Base-by-base conservation (phyloP, 2,329 filamentous ascomycete species). In the Aureobasidium sp. region DNA sequence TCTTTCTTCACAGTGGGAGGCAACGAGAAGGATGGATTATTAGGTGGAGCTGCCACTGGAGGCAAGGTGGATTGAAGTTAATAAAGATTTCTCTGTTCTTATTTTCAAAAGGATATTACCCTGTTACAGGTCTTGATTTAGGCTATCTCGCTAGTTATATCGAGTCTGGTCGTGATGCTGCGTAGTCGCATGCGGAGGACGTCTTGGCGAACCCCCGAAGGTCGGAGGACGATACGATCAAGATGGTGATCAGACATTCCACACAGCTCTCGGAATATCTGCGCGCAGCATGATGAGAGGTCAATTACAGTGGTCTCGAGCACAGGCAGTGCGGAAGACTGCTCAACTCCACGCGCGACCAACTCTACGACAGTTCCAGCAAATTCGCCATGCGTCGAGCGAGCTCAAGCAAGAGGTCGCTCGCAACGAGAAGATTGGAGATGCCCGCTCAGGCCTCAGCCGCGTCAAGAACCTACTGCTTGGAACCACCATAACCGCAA, bases 21-120 rank as follows among this genome's bases (percentile, higher is more conserved):
- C 50, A 84, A 85, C 51, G 84, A 86, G 64, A 89, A 89, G 77
- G 85, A 89, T 66, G 86, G 87, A 1, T 72, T 90, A 23, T 72
- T 90, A 53, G 80, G 79, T 3, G 69, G 67, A 17, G 52, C 20
- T n/a, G 47, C 53, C 61, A 64, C 32, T 44, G 62, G 41, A 63
- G 46, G 66, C 29, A 71, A 71, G 65, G 69, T 68, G 62, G 70
- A 71, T 57, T 68, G 63, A 44, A 57, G 53, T 47, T 47, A 32
- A 29, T 23, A 3, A 46, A 57, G 53, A 41, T 29, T 41, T n/a
- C 9, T 51, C 27, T 51, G 17, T 51, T 60, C 51, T n/a, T 51
- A 20, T 26, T 42, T 39, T 48, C 15, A 37, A 37, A 58, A 58
- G 55, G 42, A 48, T 47, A 58, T 29, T 12, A 34, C n/a, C 39